phyloP scores from a whole-genome alignment of 768 basidiomycete species.

The Pilatotrama ljubarskyi region DNA sequence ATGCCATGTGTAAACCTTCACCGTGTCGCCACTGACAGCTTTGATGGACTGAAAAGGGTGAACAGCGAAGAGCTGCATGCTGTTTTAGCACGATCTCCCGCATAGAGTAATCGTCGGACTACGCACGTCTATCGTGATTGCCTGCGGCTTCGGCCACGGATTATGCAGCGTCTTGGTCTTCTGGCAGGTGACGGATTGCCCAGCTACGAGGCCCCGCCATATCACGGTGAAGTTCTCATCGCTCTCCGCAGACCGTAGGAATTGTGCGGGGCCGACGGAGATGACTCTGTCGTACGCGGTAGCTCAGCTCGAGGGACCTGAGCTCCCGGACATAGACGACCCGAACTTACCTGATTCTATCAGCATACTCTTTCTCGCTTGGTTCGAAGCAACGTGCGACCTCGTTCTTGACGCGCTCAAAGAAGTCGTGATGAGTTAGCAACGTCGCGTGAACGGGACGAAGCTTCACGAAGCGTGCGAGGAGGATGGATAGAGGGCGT shows the following conservation, averaged over 20 bases:
- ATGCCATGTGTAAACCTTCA: slow-evolving; percentile 9
- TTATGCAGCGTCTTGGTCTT: background rate
- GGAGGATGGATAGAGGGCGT: slow-evolving; percentile 10
- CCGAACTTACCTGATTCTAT: slow-evolving; percentile 9
- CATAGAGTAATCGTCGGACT: background rate
- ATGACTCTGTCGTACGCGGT: slow-evolving; percentile 1
- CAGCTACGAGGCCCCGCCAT: slow-evolving; percentile 11
- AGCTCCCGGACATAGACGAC: background rate
- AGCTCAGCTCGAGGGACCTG: no score
- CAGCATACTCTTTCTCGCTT: background rate
- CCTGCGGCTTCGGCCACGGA: slow-evolving; percentile 11
- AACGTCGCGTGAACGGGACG: slow-evolving; percentile 5
- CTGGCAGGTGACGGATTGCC: slow-evolving; percentile 4
- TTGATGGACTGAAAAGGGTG: background rate
- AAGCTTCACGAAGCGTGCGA: slow-evolving; percentile 7
- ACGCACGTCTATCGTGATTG: slow-evolving; percentile 22
- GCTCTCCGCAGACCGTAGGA: background rate
- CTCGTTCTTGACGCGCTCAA: slow-evolving; percentile 9
- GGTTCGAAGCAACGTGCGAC: slow-evolving; percentile 3
- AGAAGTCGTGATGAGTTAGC: background rate
- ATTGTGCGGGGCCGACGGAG: background rate
- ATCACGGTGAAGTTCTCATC: slow-evolving; percentile 14
- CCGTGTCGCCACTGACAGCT: slow-evolving; percentile 2
- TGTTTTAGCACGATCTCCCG: background rate
- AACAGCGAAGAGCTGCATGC: slow-evolving; percentile 11